Percentiles rank a stretch among this genome's conserved stretches.
Conservation (phyloP, 2,329 filamentous ascomycete genomes). For the Zymoseptoria passerinii region DNA sequence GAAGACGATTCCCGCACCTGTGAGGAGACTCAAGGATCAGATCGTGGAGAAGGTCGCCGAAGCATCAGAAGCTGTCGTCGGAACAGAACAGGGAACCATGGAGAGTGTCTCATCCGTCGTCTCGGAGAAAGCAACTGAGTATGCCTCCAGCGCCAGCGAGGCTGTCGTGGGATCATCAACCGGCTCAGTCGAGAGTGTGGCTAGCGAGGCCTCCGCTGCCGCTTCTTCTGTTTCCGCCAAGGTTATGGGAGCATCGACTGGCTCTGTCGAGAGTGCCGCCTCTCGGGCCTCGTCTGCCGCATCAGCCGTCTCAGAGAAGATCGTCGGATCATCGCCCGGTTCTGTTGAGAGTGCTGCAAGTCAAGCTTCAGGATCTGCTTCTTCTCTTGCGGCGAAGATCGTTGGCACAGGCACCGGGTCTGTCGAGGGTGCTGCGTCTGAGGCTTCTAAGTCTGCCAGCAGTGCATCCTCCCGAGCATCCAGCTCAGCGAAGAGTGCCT, state of each 20-base stretch:
- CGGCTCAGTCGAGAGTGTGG: conserved; percentile 44
- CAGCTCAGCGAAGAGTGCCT: conserved; percentile 4
- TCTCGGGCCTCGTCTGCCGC: neutral
- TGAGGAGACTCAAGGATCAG: conserved; percentile 37
- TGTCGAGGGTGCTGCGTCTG: conserved; percentile 45
- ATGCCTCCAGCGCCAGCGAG: conserved; percentile 25
- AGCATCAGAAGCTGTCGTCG: conserved; percentile 30
- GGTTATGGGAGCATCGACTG: conserved; percentile 25
- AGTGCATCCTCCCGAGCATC: neutral
- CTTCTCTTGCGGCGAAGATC: conserved; percentile 5
- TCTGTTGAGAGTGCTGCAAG: conserved; percentile 46
- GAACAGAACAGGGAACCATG: conserved; percentile 29
- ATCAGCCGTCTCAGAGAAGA: conserved; percentile 2
- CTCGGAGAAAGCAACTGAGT: conserved; percentile 19
- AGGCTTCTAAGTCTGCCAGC: conserved; percentile 35
- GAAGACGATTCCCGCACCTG: conserved; percentile 53
- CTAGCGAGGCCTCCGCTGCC: conserved; percentile 41
- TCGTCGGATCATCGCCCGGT: conserved; percentile 28
- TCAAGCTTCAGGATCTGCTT: conserved; percentile 36
- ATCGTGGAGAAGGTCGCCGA: conserved; percentile 25
- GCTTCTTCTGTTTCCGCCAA: conserved; percentile 12
- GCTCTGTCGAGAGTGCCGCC: conserved; percentile 42
- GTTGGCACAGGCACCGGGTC: conserved; percentile 31
- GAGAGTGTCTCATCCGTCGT: conserved; percentile 31
- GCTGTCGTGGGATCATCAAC: conserved; percentile 24